Conservation (phyloP, 768 basidiomycete genomes). For the Mycena filopes region DNA sequence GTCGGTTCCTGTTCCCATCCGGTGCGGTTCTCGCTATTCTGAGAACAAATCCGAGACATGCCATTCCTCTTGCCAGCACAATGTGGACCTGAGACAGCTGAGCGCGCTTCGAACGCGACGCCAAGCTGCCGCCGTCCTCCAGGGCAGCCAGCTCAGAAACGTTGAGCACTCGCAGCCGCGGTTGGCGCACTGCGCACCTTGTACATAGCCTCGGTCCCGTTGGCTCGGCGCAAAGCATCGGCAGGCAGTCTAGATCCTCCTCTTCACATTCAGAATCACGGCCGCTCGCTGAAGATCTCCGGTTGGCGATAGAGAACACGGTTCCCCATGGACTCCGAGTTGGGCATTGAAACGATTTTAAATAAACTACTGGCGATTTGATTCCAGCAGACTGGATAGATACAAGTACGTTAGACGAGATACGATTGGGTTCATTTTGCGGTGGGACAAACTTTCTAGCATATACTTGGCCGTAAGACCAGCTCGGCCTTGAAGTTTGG, state of each 20-base stretch:
- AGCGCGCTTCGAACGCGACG: slow-evolving; percentile 1
- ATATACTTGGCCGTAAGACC: slow-evolving; percentile 1
- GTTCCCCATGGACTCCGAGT: no score
- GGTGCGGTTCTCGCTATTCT: not conserved
- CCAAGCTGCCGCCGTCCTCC: not conserved
- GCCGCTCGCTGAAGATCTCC: no score
- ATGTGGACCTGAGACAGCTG: no score
- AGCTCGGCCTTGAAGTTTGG: not conserved
- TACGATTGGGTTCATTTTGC: not conserved
- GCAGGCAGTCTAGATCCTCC: not conserved
- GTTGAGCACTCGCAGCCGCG: slow-evolving; percentile 2
- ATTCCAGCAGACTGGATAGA: not conserved
- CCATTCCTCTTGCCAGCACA: slow-evolving; percentile 16
- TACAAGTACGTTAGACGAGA: not conserved
- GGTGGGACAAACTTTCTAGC: slow-evolving; percentile 1
- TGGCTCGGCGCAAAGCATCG: not conserved
- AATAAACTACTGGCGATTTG: slow-evolving; percentile 7
- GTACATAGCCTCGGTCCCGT: slow-evolving; percentile 5
- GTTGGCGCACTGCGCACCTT: not conserved
- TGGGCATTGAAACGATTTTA: no score
- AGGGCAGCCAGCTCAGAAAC: not conserved
- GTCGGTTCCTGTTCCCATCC: slow-evolving; percentile 22
- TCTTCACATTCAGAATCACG: no score
- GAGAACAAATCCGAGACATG: no score
- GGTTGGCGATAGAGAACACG: no score